Percentiles rank a stretch among this genome's conserved stretches.
Conservation (phyloP, 176 grass and related monocot species). For the Oryza glaberrima region DNA sequence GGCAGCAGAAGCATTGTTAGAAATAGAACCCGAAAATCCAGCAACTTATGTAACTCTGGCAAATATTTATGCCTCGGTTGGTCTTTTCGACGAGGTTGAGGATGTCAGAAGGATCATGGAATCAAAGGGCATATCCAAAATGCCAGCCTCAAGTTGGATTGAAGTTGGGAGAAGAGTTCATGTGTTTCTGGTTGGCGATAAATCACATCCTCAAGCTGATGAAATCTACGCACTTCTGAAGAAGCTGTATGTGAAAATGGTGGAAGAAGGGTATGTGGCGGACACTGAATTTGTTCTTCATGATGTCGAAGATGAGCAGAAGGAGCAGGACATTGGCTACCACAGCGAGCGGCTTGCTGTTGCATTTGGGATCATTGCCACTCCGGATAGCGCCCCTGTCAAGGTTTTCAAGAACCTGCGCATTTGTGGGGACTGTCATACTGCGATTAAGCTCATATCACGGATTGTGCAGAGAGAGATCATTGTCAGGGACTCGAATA, state of each 20-base stretch:
- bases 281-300: conserved; percentile 71
- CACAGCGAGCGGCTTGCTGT: conserved; percentile 80
- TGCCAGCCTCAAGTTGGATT: conserved; percentile 75
- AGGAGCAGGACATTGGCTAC: conserved; percentile 69
- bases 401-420: conserved; percentile 80
- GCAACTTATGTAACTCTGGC: conserved; percentile 80
- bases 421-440: conserved; percentile 79
- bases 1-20: conserved; percentile 70
- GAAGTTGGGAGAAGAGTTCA: conserved; percentile 61
- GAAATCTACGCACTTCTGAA: conserved; percentile 54
- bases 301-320: conserved; percentile 75
- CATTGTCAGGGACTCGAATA: conserved; percentile 63
- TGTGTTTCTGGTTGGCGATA: conserved; percentile 72
- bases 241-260: conserved; percentile 54
- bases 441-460: conserved; percentile 65
- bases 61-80: conserved; percentile 69
- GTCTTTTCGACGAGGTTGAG: conserved; percentile 68
- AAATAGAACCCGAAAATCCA: conserved; percentile 85
- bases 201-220: conserved; percentile 57
- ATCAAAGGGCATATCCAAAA: conserved; percentile 57
- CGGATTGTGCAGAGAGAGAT: conserved; percentile 54
- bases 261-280: conserved; percentile 65
- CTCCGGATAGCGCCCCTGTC: conserved; percentile 42
- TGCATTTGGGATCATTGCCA: conserved; percentile 74
- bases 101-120: conserved; percentile 70